Evolutionary conservation across 1,284 basidiomycete species (phyloP).

Genomic region (Cutaneotrichosporon sp.): DNA sequence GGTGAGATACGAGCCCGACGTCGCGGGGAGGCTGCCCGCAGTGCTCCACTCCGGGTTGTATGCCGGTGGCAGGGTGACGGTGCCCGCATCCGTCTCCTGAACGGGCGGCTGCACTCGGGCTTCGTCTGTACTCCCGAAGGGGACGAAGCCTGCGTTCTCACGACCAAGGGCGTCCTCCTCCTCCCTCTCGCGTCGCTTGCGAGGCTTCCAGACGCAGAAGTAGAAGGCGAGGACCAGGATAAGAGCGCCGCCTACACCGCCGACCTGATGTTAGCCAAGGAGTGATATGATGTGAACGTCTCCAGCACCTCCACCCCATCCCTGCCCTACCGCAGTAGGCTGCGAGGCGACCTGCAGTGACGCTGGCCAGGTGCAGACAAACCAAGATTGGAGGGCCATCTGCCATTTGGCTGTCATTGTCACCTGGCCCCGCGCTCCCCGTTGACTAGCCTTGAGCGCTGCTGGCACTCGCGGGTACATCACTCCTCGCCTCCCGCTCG

Average conservation of each 20-base stretch:
- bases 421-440: no score
- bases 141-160: background rate
- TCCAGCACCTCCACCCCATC: no score
- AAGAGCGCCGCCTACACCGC: background rate
- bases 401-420: no score
- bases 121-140: background rate
- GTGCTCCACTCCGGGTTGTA: background rate
- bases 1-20: background rate
- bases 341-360: no score
- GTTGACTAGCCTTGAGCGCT: no score
- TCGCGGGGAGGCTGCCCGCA: background rate
- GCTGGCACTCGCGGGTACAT: no score
- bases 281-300: no score
- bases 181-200: background rate
- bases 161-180: background rate
- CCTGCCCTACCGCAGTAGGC: no score
- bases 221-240: background rate
- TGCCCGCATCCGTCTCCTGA: background rate
- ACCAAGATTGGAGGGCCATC: no score
- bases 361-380: no score
- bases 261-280: background rate
- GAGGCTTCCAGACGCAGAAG: conserved; percentile 2
- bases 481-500: no score
- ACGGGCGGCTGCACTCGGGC: background rate
- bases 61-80: background rate